Evolutionary conservation across 1,139 yeast species (phyloP).

Genomic region (Candida sanyaensis): DNA sequence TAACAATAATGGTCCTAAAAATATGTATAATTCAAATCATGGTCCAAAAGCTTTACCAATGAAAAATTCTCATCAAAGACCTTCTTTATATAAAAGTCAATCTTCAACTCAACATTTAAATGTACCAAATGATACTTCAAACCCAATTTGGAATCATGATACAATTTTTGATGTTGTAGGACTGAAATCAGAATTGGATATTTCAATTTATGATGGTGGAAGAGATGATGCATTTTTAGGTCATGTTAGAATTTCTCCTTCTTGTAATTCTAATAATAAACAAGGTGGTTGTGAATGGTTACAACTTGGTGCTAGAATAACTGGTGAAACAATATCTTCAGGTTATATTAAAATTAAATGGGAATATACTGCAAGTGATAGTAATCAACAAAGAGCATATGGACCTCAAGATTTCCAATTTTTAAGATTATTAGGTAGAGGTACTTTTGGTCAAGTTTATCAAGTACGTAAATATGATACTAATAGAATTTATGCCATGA

Average conservation of each 20-base stretch:
- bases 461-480: conserved; percentile 92
- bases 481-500: conserved; percentile 93
- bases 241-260: conserved; percentile 73
- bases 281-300: conserved; percentile 63
- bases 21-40: conserved; percentile 16
- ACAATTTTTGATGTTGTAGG: conserved; percentile 92
- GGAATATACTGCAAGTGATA: conserved; percentile 65
- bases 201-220: conserved; percentile 83
- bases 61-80: conserved; percentile 28
- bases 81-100: conserved; percentile 60
- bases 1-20: conserved; percentile 11
- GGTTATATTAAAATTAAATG: conserved; percentile 78
- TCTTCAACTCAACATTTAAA: conserved; percentile 64
- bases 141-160: conserved; percentile 88
- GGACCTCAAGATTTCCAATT: conserved; percentile 96
- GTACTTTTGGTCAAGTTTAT: conserved; percentile 96
- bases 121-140: conserved; percentile 34
- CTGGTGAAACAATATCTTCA: conserved; percentile 66
- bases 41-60: conserved; percentile 20
- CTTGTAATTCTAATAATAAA: conserved; percentile 41
- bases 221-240: conserved; percentile 86
- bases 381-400: conserved; percentile 66
- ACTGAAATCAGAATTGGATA: conserved; percentile 76
- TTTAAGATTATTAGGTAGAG: conserved; percentile 86
- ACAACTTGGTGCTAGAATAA: conserved; percentile 67